Conservation (phyloP, 2,329 filamentous ascomycete species). For the Cladosporium cucumerinum region DNA sequence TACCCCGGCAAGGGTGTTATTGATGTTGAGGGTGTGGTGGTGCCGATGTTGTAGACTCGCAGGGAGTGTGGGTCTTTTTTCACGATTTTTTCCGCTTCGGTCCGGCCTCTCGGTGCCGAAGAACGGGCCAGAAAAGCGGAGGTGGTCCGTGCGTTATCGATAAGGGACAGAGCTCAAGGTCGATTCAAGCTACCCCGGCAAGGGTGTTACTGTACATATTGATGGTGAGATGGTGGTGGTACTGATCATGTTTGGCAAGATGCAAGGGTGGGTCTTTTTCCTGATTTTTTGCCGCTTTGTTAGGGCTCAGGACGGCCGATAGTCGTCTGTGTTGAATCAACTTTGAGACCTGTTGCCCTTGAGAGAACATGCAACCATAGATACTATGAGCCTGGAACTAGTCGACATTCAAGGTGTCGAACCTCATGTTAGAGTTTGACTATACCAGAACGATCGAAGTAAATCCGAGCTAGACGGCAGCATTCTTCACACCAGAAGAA, state of each 20-base stretch:
- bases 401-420: background rate
- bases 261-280: background rate
- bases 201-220: too few species aligned
- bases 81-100: background rate
- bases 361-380: background rate
- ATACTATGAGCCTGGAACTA: background rate
- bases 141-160: background rate
- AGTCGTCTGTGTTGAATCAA: background rate
- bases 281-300: background rate
- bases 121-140: background rate
- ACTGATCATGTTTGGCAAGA: background rate
- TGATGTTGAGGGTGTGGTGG: background rate
- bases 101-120: background rate
- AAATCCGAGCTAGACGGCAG: background rate
- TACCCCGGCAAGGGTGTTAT: constrained; percentile 40
- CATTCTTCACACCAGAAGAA: background rate
- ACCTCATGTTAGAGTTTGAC: background rate
- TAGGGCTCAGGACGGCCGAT: background rate
- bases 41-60: too few species aligned
- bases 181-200: too few species aligned
- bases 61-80: background rate
- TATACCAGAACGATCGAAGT: background rate
- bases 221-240: too few species aligned
- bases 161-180: background rate
- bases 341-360: background rate